Conservation (phyloP, 2,329 filamentous ascomycete genomes). For the Aspergillus tanneri region DNA sequence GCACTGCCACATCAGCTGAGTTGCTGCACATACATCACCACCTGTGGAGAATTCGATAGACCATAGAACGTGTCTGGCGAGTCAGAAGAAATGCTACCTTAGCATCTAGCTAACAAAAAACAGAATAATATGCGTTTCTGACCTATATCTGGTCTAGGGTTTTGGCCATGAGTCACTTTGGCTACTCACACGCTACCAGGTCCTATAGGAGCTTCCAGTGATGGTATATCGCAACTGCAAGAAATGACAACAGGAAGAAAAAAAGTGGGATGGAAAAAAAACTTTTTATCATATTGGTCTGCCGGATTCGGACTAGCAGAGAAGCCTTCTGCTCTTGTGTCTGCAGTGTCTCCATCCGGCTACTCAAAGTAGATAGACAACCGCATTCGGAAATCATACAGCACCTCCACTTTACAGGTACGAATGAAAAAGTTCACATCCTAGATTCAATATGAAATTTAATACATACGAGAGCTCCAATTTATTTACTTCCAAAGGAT, state of each 20-base stretch:
- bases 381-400: conserved; percentile 2
- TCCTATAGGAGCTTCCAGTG: not conserved
- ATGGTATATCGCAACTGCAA: too few species aligned
- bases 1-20: not conserved
- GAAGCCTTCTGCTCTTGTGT: not conserved
- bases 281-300: not conserved
- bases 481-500: not conserved
- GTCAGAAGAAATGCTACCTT: not conserved
- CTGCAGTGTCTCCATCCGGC: not conserved
- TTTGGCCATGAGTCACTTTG: not conserved
- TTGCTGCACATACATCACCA: conserved; percentile 11
- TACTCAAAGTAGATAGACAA: not conserved
- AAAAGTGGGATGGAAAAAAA: too few species aligned
- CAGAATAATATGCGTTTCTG: not conserved
- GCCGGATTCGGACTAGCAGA: not conserved
- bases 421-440: not conserved
- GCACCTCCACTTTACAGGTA: not conserved
- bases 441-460: not conserved
- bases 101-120: not conserved
- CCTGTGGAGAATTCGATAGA: not conserved
- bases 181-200: not conserved
- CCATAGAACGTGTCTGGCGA: not conserved
- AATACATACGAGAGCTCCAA: too few species aligned
- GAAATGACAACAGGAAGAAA: too few species aligned
- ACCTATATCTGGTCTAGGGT: not conserved